Base-by-base conservation (phyloP, 116 monocot species). In the Dioscorea cayenensis region DNA sequence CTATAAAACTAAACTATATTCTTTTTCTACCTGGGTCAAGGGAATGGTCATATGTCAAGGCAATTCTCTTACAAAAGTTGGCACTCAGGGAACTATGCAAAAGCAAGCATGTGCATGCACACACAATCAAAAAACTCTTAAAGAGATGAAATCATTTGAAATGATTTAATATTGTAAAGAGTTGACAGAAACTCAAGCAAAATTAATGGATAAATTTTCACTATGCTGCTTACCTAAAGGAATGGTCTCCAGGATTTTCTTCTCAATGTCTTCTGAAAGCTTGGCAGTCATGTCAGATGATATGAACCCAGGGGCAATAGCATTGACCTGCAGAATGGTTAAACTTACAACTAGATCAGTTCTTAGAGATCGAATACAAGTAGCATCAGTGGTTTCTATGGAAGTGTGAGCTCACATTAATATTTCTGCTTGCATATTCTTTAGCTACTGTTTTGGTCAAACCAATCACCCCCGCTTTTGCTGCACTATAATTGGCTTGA, bases 391-490 rank as follows among this genome's bases (percentile, higher is more conserved):
- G 36, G 25, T 36, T 6, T 74, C 19, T 51, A 23, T 52, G 12
- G 55, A 51, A 71, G 60, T n/a, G 29, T 71, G 49, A 67, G 65
- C 78, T 88, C 25, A 97, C 96, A 73, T 74, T 90, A 58, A 97
- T 92, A 69, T 97, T 97, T 84, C 96, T 85, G 81, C 93, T 92
- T 51, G 86, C 90, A 90, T 90, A 92, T 73, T 97, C 96, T 74
- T 59, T 92, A 36, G 96, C 96, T 60, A 90, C 88, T 23, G 81
- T 78, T 81, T 97, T 97, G 28, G 92, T 92, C 21, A 97, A 77
- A 71, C 96, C 96, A 77, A 97, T 97, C 61, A 97, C 90, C 29
- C 92, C 96, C 28, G 96, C 96, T 73, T 97, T 97, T 64, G 96
- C 90, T 69, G 96, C 96, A 78, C 90, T 90, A 69, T 97, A 97